Evolutionary conservation across 495 filamentous ascomycete species (phyloP).

Genomic region (Hypomontagnella submonticulosa): DNA sequence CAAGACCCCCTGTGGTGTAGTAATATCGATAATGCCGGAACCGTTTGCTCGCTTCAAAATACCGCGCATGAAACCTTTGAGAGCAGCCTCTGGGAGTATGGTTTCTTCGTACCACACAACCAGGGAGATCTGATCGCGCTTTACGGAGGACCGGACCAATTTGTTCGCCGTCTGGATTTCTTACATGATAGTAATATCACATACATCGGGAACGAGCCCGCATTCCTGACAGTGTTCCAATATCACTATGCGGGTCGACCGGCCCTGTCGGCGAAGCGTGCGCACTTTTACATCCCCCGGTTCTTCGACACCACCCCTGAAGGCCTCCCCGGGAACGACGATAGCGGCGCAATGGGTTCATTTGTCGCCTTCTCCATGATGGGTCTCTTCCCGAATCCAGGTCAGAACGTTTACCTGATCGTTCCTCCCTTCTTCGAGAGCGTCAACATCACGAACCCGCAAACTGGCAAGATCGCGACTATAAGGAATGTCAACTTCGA

Average conservation of each 20-base stretch:
- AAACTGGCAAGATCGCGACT: slow-evolving; percentile 71
- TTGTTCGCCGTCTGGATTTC: slow-evolving; percentile 70
- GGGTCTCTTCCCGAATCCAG: slow-evolving; percentile 78
- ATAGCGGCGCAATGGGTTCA: slow-evolving; percentile 77
- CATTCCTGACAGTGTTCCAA: slow-evolving; percentile 75
- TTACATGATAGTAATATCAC: slow-evolving; percentile 72
- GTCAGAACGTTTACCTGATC: slow-evolving; percentile 80
- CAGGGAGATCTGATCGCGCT: slow-evolving; percentile 69
- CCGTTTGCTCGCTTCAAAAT: slow-evolving; percentile 70
- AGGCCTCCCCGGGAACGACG: slow-evolving; percentile 78
- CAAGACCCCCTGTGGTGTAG: slow-evolving; percentile 77
- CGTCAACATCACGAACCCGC: slow-evolving; percentile 69
- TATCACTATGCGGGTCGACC: slow-evolving; percentile 78
- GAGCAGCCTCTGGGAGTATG: slow-evolving; percentile 76
- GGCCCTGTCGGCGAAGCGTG: slow-evolving; percentile 68
- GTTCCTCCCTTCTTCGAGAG: slow-evolving; percentile 73
- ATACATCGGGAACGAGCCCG: slow-evolving; percentile 78
- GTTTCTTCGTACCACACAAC: slow-evolving; percentile 79
- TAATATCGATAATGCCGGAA: slow-evolving; percentile 57
- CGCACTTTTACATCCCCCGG: slow-evolving; percentile 73
- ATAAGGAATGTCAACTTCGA: slow-evolving; percentile 73
- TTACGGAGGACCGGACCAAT: slow-evolving; percentile 69
- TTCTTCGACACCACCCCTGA: slow-evolving; percentile 68
- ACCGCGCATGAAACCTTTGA: slow-evolving; percentile 76
- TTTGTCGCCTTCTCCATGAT: slow-evolving; percentile 77